These are phyloP conservation scores for Paralagenidium karlingii DNA, from an alignment of 352 stramenopile genomes.

Conservation along the genomic window DNA sequence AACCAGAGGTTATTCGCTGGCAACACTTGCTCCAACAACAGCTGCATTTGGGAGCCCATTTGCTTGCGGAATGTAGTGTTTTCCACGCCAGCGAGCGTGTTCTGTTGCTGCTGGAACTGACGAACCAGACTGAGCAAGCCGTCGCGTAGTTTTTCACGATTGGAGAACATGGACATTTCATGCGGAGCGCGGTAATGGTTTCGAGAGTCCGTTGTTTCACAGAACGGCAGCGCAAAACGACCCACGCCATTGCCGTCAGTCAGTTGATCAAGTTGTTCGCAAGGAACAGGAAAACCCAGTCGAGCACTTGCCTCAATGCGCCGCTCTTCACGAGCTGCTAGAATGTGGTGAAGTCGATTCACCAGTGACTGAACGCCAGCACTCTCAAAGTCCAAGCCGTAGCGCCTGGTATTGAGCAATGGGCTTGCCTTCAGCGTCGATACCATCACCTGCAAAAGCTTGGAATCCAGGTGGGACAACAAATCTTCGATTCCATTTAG, in stretches of 20 bases:
- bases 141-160: constrained; percentile 56
- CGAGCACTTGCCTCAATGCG: constrained; percentile 36
- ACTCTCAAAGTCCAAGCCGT: no score
- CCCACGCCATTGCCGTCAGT: constrained; percentile 23
- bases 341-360: constrained; percentile 12
- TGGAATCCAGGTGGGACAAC: constrained; percentile 12
- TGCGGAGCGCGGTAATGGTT: constrained; percentile 41
- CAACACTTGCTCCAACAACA: constrained; percentile 21
- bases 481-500: constrained; percentile 20
- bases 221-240: constrained; percentile 51
- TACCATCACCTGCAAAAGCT: constrained; percentile 18
- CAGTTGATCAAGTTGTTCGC: no score
- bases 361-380: no score
- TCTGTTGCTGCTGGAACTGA: constrained; percentile 43
- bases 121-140: constrained; percentile 38
- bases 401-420: no score
- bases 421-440: constrained; percentile 10
- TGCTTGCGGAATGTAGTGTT: no score
- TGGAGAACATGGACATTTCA: constrained; percentile 40
- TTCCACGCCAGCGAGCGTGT: constrained; percentile 23
- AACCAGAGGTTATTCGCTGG: constrained; percentile 66
- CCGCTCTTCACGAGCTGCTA: constrained; percentile 22
- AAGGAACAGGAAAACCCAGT: no score
- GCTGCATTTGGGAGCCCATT: constrained; percentile 13
- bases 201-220: constrained; percentile 50